Base-by-base conservation (phyloP, 345 rosid genomes). In the Laguncularia racemosa region DNA sequence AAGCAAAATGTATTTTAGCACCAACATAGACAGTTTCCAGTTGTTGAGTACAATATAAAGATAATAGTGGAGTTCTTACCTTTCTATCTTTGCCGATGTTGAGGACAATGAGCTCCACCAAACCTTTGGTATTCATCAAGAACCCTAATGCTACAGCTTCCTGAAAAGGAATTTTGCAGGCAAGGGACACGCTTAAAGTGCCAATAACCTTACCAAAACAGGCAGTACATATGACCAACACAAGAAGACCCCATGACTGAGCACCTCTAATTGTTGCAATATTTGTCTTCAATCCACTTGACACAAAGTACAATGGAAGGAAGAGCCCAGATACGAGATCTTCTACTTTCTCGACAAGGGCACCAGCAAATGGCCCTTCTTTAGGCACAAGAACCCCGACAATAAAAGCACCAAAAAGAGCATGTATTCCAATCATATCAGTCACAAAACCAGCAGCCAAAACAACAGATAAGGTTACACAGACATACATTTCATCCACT, bases 81-180 rank as follows among this genome's bases (percentile, higher is more conserved):
- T 78, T 79, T 71, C 88, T 67, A 57, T 88, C 96, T 78, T 79
- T 88, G 12, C 91, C 96, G 28, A 88, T 88, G 77, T 87, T 87
- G 50, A 87, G 86, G 57, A 87, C 91, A 38, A 85, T 85, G 48
- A 88, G 88, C 69, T 88, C 96, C 52, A 88, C 96, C 73, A 88
- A 64, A 16, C 93, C 96, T 67, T 88, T 88, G 19, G 93, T 81
- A 65, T 85, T 88, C 96, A 88, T 88, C 16, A 88, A 75, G 66
- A 88, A 67, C 13, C 93, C 96, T 14, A 81, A 61, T 4, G 86
- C 77, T 2, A 81, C 2, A 18, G 93, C 81, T 72, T 88, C 90
- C 10, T 50, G 61, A 44, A 67, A 28, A 21, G 90, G 93, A 60
- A 85, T 53, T 51, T 77, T 70, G 62, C 77, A 79, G 16, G 65